Evolutionary conservation across 1,139 yeast genomes (phyloP).

Genomic region (Yamadazyma atmosphaerica): DNA sequence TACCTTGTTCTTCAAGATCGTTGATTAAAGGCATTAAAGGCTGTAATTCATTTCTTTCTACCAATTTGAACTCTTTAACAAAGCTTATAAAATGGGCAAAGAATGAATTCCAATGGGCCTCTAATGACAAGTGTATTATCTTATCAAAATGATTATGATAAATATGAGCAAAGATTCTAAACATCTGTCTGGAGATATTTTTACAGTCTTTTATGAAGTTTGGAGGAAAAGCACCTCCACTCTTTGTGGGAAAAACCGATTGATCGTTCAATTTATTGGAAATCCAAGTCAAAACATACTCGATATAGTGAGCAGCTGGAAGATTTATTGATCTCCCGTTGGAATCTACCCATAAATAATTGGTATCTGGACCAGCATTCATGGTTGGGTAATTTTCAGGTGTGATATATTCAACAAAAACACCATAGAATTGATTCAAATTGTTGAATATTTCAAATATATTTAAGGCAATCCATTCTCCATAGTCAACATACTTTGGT

Average conservation of each 20-base stretch:
- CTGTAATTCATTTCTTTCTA: slow-evolving; percentile 75
- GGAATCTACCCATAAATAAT: slow-evolving; percentile 88
- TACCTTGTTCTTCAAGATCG: slow-evolving; percentile 82
- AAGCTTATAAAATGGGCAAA: slow-evolving; percentile 95
- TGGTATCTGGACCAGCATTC: slow-evolving; percentile 94
- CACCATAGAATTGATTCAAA: slow-evolving; percentile 83
- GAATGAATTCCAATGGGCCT: slow-evolving; percentile 98
- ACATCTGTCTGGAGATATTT: slow-evolving; percentile 88
- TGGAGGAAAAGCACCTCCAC: slow-evolving; percentile 92
- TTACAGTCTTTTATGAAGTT: slow-evolving; percentile 80
- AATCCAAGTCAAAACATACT: slow-evolving; percentile 89
- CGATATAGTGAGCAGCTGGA: slow-evolving; percentile 93
- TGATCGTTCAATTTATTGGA: slow-evolving; percentile 86
- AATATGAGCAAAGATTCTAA: slow-evolving; percentile 93
- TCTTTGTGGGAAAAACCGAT: slow-evolving; percentile 85
- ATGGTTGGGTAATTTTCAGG: slow-evolving; percentile 89
- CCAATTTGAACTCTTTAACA: slow-evolving; percentile 76
- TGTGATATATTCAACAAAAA: slow-evolving; percentile 83
- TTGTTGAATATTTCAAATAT: slow-evolving; percentile 88
- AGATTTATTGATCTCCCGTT: slow-evolving; percentile 75
- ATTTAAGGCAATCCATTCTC: slow-evolving; percentile 95
- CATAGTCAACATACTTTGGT: slow-evolving; percentile 90
- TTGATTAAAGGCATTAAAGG: slow-evolving; percentile 80
- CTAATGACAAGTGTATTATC: slow-evolving; percentile 82
- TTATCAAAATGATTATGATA: slow-evolving; percentile 94